A percentile compares a stretch with the other conserved stretches of the same genome.
Evolutionary conservation across 306 rosid genomes (phyloP).

Genomic region (Sechiopsis laciniata): DNA sequence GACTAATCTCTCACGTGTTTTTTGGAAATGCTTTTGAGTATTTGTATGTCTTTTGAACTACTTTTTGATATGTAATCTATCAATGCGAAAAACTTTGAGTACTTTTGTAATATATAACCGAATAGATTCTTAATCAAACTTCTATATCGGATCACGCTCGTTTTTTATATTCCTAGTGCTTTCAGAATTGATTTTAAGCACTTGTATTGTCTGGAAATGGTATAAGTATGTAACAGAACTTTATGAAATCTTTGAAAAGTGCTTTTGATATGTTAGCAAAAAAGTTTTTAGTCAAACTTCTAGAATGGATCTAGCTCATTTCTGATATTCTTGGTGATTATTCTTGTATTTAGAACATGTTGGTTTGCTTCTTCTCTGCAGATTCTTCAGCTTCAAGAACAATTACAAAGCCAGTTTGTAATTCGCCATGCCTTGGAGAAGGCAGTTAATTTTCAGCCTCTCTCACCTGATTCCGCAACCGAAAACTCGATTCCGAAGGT

Average conservation of each 20-base stretch:
- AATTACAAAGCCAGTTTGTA: conserved; percentile 59
- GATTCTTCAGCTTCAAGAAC: conserved; percentile 69
- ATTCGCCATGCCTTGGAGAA: conserved; percentile 59
- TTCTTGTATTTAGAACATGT: conserved; percentile 18
- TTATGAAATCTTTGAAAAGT: no score
- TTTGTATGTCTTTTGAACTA: neutral
- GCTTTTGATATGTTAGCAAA: neutral
- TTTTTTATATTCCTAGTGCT: neutral
- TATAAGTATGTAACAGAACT: no score
- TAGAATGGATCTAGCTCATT: neutral
- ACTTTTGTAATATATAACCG: neutral
- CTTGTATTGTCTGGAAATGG: neutral
- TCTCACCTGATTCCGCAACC: conserved; percentile 36
- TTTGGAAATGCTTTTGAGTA: neutral
- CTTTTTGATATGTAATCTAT: neutral
- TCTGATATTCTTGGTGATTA: conserved; percentile 1
- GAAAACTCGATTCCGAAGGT: conserved; percentile 71
- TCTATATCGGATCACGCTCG: neutral
- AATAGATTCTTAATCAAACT: neutral
- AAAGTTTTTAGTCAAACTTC: neutral
- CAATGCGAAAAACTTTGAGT: neutral
- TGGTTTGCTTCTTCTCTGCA: conserved; percentile 30
- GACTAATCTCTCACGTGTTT: neutral
- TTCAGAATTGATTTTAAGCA: neutral
- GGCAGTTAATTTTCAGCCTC: conserved; percentile 48